Conservation (phyloP, 192 early-diverging fungal genomes). For the Coemansia sp. region DNA sequence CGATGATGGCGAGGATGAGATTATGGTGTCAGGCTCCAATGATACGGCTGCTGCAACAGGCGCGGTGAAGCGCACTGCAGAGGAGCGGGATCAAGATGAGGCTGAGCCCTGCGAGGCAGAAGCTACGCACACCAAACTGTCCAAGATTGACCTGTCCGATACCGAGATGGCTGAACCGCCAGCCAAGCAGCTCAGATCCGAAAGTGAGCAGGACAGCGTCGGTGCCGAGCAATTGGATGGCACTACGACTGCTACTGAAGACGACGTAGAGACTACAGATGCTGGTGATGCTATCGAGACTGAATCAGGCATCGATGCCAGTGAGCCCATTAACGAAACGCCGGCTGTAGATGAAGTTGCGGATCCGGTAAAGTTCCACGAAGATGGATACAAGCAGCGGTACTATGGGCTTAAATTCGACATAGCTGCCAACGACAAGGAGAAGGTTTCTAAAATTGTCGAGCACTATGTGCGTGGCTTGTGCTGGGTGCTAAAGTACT, state of each 20-base stretch:
- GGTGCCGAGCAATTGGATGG: not conserved
- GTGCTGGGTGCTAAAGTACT: slow-evolving; percentile 96
- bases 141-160: slow-evolving; percentile 1
- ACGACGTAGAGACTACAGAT: slow-evolving; percentile 21
- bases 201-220: slow-evolving; percentile 1
- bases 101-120: not conserved
- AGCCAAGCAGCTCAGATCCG: slow-evolving; percentile 17
- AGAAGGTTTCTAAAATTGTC: slow-evolving; percentile 57
- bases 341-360: slow-evolving; percentile 11
- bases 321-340: slow-evolving; percentile 51
- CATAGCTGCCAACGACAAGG: slow-evolving; percentile 58
- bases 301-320: slow-evolving; percentile 57
- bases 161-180: slow-evolving; percentile 12
- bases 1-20: slow-evolving; percentile 20
- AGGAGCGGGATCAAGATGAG: slow-evolving; percentile 46
- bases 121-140: not conserved
- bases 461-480: slow-evolving; percentile 89
- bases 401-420: slow-evolving; percentile 71
- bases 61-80: slow-evolving; percentile 47
- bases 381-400: slow-evolving; percentile 70
- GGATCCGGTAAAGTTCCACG: slow-evolving; percentile 67
- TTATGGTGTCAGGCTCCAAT: slow-evolving; percentile 18
- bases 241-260: slow-evolving; percentile 15
- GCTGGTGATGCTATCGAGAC: slow-evolving; percentile 18
- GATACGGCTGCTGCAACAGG: slow-evolving; percentile 12